Evolutionary conservation across 2,329 filamentous ascomycete species (phyloP).

Genomic region (Colletotrichum ledebouriae): DNA sequence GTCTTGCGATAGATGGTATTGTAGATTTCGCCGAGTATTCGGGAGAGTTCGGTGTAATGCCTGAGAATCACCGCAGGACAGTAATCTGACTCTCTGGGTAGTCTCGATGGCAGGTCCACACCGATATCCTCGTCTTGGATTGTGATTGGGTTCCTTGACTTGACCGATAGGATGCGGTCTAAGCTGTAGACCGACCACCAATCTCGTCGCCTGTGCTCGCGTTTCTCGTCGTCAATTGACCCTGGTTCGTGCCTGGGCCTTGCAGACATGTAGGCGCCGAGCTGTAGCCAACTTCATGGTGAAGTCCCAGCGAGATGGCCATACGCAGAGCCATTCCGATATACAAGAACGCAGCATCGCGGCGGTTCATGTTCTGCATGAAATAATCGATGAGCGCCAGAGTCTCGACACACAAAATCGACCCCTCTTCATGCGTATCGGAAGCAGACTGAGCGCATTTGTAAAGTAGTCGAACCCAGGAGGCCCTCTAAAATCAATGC

Average conservation of each 20-base stretch:
- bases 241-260: slow-evolving; percentile 15
- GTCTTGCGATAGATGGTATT: slow-evolving; percentile 63
- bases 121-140: slow-evolving; percentile 52
- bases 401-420: slow-evolving; percentile 67
- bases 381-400: slow-evolving; percentile 68
- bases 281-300: slow-evolving; percentile 60
- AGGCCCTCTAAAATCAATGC: slow-evolving; percentile 64
- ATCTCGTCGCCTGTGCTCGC: slow-evolving; percentile 61
- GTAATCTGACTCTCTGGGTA: slow-evolving; percentile 48
- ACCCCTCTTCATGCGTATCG: slow-evolving; percentile 69
- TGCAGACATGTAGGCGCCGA: slow-evolving; percentile 9
- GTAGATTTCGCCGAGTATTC: slow-evolving; percentile 47
- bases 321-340: slow-evolving; percentile 67
- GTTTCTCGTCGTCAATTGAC: slow-evolving; percentile 31
- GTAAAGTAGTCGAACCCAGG: slow-evolving; percentile 69
- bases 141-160: slow-evolving; percentile 50
- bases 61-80: slow-evolving; percentile 48
- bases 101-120: slow-evolving; percentile 49
- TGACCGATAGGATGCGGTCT: slow-evolving; percentile 51
- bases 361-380: slow-evolving; percentile 68
- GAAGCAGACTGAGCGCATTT: slow-evolving; percentile 63
- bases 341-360: slow-evolving; percentile 68
- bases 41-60: slow-evolving; percentile 48
- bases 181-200: slow-evolving; percentile 54
- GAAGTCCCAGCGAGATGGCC: slow-evolving; percentile 69